Evolutionary conservation across 1,284 basidiomycete genomes (phyloP).

Genomic region (Apiotrichum porosum): DNA sequence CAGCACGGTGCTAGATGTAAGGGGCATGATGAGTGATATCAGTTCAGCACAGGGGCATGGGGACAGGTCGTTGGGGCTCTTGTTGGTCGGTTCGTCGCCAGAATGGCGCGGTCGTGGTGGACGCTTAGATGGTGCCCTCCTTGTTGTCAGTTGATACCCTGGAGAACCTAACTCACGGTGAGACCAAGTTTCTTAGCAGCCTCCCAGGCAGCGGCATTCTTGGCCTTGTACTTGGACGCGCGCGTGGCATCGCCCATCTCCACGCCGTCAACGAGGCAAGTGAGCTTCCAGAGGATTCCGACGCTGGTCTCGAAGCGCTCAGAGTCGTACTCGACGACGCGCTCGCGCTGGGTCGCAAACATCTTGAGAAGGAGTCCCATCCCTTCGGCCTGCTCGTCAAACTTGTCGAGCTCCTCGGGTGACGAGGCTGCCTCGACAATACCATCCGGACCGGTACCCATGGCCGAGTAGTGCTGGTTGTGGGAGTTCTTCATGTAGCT

Average conservation of each 20-base stretch:
- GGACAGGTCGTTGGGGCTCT: no score
- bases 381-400: constrained; percentile 26
- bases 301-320: constrained; percentile 29
- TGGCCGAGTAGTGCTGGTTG: constrained; percentile 26
- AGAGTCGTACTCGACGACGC: constrained; percentile 26
- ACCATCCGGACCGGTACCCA: constrained; percentile 23
- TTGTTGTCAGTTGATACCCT: no score
- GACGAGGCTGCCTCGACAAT: constrained; percentile 19
- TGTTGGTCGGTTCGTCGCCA: no score
- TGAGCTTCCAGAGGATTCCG: constrained; percentile 30
- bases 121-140: no score
- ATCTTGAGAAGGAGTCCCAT: constrained; percentile 29
- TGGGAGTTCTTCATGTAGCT: constrained; percentile 35
- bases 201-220: constrained; percentile 36
- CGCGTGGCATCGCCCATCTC: constrained; percentile 36
- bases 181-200: no score
- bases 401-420: constrained; percentile 20
- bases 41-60: no score
- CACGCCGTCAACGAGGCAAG: constrained; percentile 31
- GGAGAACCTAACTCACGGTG: no score
- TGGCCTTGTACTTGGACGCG: constrained; percentile 26
- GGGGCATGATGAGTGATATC: no score
- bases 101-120: no score
- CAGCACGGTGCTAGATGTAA: no score
- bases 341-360: constrained; percentile 17